Base-by-base conservation (phyloP, 495 filamentous ascomycete genomes). In the Glarea lozoyensis region DNA sequence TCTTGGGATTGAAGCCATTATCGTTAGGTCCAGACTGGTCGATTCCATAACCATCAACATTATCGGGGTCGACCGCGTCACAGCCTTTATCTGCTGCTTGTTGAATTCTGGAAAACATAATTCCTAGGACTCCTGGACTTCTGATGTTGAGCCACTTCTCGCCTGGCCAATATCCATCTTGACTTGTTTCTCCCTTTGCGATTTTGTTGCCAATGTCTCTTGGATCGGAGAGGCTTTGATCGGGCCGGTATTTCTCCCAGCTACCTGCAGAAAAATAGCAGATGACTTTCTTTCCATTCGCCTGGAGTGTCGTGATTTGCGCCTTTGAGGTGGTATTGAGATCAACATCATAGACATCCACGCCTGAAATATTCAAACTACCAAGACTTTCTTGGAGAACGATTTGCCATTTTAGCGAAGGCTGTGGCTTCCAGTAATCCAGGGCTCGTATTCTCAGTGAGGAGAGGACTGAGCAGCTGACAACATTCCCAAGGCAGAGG, bases 251-350 rank as follows among this genome's bases (percentile, higher is more conserved):
- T 13, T 48, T 31, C 31, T 53, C 45, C n/a, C 19, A 53, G 15
- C 18, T 40, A 3, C 82, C 82, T 1, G 80, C 81, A 12, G 71
- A 76, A 62, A 84, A 86, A 56, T 86, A 87, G 66, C 82, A 87
- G 45, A 85, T 79, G 18, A 83, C 73, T 42, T 71, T 78, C 45
- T 74, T 68, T 10, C 61, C 63, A 17, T 58, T 42, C 3, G 32
- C 25, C 30, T 80, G 71, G 2, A 83, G 61, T 0, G 54, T 47
- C 4, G 59, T 42, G 47, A 81, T 78, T 3, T 10, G 4, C 0
- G 54, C 64, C 13, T 57, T 43, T 10, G 57, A 53, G n/a, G 55
- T n/a, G 7, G 7, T 27, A 31, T 70, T 79, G 2, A 81, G 66
- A 44, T 82, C 78, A 38, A 80, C 70, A 56, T 80, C 75, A 59